A percentile compares a stretch with the other conserved stretches of the same genome.
These are phyloP conservation scores for Vaccinium darrowii DNA, from an alignment of 148 eudicot genomes.

Conservation along the genomic window DNA sequence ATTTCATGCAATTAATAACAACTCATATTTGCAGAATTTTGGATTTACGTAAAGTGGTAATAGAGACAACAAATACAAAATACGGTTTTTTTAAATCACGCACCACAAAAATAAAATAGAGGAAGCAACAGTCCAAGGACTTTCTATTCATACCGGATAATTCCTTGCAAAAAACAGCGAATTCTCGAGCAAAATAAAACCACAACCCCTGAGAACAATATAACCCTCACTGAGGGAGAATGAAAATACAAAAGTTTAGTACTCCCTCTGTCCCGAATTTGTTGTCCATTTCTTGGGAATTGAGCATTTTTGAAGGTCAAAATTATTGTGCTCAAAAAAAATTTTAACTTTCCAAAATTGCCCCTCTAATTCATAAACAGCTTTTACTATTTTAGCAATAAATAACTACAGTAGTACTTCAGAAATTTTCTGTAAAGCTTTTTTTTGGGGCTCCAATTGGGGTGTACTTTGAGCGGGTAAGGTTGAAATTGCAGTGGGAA, in stretches of 20 bases:
- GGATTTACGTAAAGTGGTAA: not conserved
- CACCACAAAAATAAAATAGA: not conserved
- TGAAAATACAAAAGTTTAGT: not conserved
- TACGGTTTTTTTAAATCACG: not conserved
- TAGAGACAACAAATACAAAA: not conserved
- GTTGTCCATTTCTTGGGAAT: no score
- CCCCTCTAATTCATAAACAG: no score
- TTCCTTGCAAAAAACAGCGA: conserved; percentile 72
- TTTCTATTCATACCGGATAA: conserved; percentile 55
- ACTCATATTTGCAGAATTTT: conserved; percentile 7
- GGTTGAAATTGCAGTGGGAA: no score
- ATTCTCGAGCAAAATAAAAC: conserved; percentile 79
- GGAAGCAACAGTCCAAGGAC: not conserved
- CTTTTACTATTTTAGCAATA: no score
- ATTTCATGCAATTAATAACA: conserved; percentile 29
- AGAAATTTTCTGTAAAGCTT: no score
- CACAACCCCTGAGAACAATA: conserved; percentile 67
- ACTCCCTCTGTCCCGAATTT: no score
- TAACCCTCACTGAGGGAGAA: conserved; percentile 8
- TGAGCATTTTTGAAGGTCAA: no score
- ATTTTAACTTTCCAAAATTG: no score
- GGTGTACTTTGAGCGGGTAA: no score
- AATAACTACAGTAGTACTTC: no score
- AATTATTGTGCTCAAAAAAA: no score
- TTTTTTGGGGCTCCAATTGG: no score